Conservation (phyloP, 2,329 filamentous ascomycete species). For the Xylariaceae sp. region DNA sequence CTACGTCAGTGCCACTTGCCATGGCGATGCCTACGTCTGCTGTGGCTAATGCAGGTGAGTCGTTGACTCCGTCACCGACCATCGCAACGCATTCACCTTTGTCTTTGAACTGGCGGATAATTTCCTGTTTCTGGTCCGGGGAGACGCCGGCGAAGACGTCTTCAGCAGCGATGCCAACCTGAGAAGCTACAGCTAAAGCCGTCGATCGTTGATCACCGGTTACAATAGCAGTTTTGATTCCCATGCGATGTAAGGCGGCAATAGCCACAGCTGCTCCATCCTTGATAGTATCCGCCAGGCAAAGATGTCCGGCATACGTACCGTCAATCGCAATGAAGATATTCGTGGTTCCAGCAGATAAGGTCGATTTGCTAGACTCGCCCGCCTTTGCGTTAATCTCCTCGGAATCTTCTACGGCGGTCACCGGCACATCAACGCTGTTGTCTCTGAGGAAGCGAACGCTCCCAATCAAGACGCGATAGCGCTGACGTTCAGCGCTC, state of each 20-base stretch:
- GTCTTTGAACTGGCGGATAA: conserved; percentile 71
- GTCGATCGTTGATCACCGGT: conserved; percentile 87
- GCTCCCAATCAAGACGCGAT: conserved; percentile 80
- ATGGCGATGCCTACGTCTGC: conserved; percentile 92
- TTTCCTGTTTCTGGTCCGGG: conserved; percentile 84
- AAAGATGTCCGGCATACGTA: conserved; percentile 73
- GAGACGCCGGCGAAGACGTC: conserved; percentile 83
- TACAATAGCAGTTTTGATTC: conserved; percentile 82
- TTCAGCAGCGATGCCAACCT: conserved; percentile 71
- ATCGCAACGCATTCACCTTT: conserved; percentile 79
- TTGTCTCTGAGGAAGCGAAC: conserved; percentile 68
- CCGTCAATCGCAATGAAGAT: conserved; percentile 88
- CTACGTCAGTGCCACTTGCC: conserved; percentile 87
- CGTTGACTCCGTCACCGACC: conserved; percentile 98
- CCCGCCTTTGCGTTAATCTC: conserved; percentile 46
- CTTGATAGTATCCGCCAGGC: conserved; percentile 87
- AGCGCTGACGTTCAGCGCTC: conserved; percentile 61
- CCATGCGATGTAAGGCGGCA: conserved; percentile 74
- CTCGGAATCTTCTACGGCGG: conserved; percentile 59
- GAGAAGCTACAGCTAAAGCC: conserved; percentile 73
- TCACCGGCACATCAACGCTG: conserved; percentile 58
- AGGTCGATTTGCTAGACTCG: conserved; percentile 23
- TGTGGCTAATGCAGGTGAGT: conserved; percentile 89
- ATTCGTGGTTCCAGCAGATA: conserved; percentile 68
- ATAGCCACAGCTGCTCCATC: conserved; percentile 76